A percentile compares a stretch with the other conserved stretches of the same genome.
phyloP scores from a whole-genome alignment of 352 stramenopile genomes.

The Pythium scleroteichum region DNA sequence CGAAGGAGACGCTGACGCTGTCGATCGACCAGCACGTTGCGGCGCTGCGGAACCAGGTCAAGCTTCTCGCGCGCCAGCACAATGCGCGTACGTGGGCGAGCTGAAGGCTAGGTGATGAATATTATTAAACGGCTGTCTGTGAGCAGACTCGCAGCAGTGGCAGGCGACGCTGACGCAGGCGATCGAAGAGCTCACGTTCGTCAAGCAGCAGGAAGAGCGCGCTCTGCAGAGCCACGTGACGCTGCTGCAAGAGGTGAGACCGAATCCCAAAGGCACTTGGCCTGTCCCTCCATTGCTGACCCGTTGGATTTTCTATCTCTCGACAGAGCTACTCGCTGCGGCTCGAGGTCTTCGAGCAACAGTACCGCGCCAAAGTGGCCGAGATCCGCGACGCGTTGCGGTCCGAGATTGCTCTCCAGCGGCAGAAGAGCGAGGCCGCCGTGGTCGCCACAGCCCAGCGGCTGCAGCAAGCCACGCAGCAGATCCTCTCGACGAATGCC shows the following conservation, averaged over 20 bases:
- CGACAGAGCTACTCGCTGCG: slow-evolving; percentile 53
- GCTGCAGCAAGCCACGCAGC: slow-evolving; percentile 49
- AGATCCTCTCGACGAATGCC: slow-evolving; percentile 24
- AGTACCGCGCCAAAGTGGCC: slow-evolving; percentile 53
- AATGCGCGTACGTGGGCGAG: slow-evolving; percentile 37
- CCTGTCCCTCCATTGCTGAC: no score
- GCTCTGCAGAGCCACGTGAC: slow-evolving; percentile 45
- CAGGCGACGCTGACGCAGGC: slow-evolving; percentile 48
- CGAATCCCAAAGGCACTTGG: no score
- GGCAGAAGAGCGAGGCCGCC: slow-evolving; percentile 36
- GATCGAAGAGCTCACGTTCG: slow-evolving; percentile 54
- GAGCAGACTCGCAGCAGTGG: slow-evolving; percentile 43
- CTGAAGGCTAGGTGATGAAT: no score
- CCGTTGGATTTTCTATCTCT: no score
- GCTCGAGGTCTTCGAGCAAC: slow-evolving; percentile 62
- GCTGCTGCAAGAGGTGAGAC: slow-evolving; percentile 54
- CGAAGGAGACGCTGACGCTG: slow-evolving; percentile 20
- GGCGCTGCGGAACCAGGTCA: slow-evolving; percentile 47
- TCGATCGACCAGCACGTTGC: slow-evolving; percentile 55
- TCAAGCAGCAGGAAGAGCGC: slow-evolving; percentile 54
- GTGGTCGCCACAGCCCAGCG: slow-evolving; percentile 46
- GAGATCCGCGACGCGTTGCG: slow-evolving; percentile 60
- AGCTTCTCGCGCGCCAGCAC: slow-evolving; percentile 42
- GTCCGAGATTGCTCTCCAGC: slow-evolving; percentile 43
- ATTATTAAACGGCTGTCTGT: background rate